Evolutionary conservation across 345 rosid species (phyloP).

Genomic region (Gossypium mustelinum): DNA sequence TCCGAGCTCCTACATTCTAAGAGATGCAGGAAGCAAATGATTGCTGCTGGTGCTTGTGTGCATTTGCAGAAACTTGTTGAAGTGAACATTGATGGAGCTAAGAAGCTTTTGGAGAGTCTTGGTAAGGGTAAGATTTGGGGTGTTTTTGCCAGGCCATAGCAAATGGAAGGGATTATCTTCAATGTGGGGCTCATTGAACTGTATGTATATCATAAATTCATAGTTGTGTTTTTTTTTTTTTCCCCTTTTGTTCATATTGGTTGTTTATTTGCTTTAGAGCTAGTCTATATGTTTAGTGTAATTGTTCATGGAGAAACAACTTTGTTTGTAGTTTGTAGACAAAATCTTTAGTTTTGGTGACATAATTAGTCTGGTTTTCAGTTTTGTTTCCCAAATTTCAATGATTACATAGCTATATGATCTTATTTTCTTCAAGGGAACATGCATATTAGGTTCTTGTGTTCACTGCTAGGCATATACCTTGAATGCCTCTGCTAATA

Average conservation of each 20-base stretch:
- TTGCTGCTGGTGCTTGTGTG: constrained; percentile 63
- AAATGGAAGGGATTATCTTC: background rate
- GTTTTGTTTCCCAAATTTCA: constrained; percentile 17
- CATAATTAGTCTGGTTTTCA: constrained; percentile 24
- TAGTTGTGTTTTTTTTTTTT: constrained; percentile 29
- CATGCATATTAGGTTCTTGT: background rate
- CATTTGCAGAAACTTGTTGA: constrained; percentile 73
- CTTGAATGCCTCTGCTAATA: background rate
- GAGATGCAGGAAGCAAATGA: constrained; percentile 74
- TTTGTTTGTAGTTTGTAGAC: constrained; percentile 23
- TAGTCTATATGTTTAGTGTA: constrained; percentile 18
- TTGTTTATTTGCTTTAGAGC: constrained; percentile 26
- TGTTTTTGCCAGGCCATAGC: constrained; percentile 54
- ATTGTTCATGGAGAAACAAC: constrained; percentile 8
- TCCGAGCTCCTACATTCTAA: constrained; percentile 57
- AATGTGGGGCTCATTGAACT: constrained; percentile 15
- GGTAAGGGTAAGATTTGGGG: constrained; percentile 82
- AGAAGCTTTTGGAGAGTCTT: constrained; percentile 64
- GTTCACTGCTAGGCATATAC: background rate
- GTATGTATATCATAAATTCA: constrained; percentile 34
- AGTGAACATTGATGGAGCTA: constrained; percentile 76
- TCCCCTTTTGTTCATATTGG: constrained; percentile 35
- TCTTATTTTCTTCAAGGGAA: background rate
- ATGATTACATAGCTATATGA: constrained; percentile 19
- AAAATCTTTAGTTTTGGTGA: constrained; percentile 29